A percentile compares a stretch with the other conserved stretches of the same genome.
Conservation (phyloP, 2,329 filamentous ascomycete species). For the Fusarium solani-melongenae region DNA sequence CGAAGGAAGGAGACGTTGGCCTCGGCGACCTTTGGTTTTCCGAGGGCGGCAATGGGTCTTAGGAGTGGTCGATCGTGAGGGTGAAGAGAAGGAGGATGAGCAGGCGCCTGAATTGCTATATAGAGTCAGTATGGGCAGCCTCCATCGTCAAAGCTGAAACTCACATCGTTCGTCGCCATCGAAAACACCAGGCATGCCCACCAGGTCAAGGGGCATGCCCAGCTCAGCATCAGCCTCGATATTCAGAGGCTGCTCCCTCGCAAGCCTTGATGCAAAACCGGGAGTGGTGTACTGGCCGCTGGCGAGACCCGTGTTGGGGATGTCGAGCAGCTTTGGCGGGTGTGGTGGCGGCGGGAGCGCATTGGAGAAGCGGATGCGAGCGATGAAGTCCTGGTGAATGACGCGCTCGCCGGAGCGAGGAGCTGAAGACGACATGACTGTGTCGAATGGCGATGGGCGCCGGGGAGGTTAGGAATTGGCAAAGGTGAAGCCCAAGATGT, state of each 20-base stretch:
- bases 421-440: conserved; percentile 36
- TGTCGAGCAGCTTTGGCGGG: conserved; percentile 95
- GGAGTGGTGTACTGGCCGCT: conserved; percentile 91
- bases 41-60: conserved; percentile 83
- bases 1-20: conserved; percentile 92
- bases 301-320: conserved; percentile 90
- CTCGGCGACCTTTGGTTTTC: conserved; percentile 82
- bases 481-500: background rate
- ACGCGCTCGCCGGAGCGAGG: conserved; percentile 65
- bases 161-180: conserved; percentile 94
- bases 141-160: conserved; percentile 13
- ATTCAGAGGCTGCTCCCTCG: conserved; percentile 91
- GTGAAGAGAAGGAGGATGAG: conserved; percentile 77
- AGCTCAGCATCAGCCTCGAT: conserved; percentile 98
- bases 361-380: conserved; percentile 95
- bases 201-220: conserved; percentile 95
- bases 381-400: conserved; percentile 96
- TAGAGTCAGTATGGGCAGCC: conserved; percentile 16
- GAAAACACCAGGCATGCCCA: conserved; percentile 94
- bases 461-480: background rate
- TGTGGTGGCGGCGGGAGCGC: conserved; percentile 92
- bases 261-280: conserved; percentile 88
- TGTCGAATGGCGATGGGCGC: conserved; percentile 25
- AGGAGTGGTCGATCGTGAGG: conserved; percentile 87
- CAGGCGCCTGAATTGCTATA: conserved; percentile 82